These are phyloP conservation scores for Staphylotrichum longicolle DNA, from an alignment of 495 filamentous ascomycete genomes.

Conservation along the genomic window DNA sequence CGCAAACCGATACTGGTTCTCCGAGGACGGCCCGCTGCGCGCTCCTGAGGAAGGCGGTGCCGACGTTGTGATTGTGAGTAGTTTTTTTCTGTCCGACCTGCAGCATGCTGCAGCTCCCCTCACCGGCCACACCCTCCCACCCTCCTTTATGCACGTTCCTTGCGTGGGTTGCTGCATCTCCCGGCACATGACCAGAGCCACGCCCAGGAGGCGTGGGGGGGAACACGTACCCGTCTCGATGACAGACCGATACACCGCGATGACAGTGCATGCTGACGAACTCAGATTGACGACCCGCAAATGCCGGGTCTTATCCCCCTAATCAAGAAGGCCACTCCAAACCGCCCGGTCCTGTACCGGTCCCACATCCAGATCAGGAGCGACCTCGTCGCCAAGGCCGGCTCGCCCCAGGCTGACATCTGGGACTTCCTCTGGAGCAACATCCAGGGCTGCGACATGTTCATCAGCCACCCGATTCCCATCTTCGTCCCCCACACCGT, in stretches of 20 bases:
- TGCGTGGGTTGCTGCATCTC: constrained; percentile 10
- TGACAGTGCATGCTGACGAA: constrained; percentile 21
- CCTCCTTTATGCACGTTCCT: constrained; percentile 2
- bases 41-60: constrained; percentile 69
- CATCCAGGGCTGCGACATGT: constrained; percentile 71
- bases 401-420: constrained; percentile 66
- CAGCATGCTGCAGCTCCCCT: constrained; percentile 5
- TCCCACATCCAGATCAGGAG: constrained; percentile 83
- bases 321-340: constrained; percentile 66
- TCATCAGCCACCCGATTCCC: constrained; percentile 80
- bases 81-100: neutral
- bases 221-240: neutral
- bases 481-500: constrained; percentile 72
- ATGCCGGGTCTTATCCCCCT: constrained; percentile 81
- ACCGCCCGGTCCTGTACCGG: constrained; percentile 76
- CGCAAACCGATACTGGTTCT: constrained; percentile 73
- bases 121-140: constrained; percentile 13
- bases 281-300: constrained; percentile 75
- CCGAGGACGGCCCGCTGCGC: constrained; percentile 64
- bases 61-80: constrained; percentile 67
- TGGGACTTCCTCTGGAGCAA: constrained; percentile 77
- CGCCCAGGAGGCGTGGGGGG: constrained; percentile 11
- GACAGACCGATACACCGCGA: neutral
- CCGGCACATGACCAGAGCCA: constrained; percentile 16
- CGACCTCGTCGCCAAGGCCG: constrained; percentile 62